phyloP scores from a whole-genome alignment of 108 stramenopile genomes.

The Phaeodactylum tricornutum region DNA sequence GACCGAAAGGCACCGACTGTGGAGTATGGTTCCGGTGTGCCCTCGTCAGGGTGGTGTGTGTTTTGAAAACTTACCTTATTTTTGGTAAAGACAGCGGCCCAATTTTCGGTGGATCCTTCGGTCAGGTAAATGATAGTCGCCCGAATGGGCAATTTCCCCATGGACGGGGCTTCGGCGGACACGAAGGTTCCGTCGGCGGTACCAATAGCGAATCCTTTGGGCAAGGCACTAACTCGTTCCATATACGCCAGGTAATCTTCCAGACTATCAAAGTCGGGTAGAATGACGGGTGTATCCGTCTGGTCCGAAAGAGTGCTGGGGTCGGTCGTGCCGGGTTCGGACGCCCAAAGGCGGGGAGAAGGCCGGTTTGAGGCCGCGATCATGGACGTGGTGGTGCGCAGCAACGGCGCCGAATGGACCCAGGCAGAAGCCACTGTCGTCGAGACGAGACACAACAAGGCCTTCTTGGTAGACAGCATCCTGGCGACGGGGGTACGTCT shows the following conservation, averaged over 20 bases:
- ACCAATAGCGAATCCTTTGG: constrained; percentile 73
- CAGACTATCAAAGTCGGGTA: constrained; percentile 52
- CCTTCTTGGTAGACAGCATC: too few species aligned
- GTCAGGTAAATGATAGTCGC: constrained; percentile 79
- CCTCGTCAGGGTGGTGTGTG: too few species aligned
- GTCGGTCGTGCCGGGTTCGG: too few species aligned
- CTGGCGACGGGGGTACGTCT: too few species aligned
- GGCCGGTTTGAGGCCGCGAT: too few species aligned
- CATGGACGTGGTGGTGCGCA: too few species aligned
- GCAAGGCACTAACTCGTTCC: constrained; percentile 42
- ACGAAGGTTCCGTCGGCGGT: constrained; percentile 73
- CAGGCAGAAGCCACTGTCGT: too few species aligned
- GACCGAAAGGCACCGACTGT: too few species aligned
- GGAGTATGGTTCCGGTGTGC: not conserved
- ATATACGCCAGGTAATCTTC: constrained; percentile 61
- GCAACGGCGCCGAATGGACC: too few species aligned
- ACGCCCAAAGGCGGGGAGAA: too few species aligned
- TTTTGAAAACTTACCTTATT: constrained; percentile 51
- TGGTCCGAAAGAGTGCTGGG: too few species aligned
- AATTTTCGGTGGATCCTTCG: constrained; percentile 75
- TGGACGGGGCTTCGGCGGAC: constrained; percentile 62
- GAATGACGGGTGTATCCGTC: constrained; percentile 37
- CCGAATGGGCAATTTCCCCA: constrained; percentile 66
- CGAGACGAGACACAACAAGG: too few species aligned
- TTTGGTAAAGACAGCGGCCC: constrained; percentile 79